These are phyloP conservation scores for Mycosphaerelloides madeirae DNA, from an alignment of 2,329 filamentous ascomycete genomes.

Conservation along the genomic window DNA sequence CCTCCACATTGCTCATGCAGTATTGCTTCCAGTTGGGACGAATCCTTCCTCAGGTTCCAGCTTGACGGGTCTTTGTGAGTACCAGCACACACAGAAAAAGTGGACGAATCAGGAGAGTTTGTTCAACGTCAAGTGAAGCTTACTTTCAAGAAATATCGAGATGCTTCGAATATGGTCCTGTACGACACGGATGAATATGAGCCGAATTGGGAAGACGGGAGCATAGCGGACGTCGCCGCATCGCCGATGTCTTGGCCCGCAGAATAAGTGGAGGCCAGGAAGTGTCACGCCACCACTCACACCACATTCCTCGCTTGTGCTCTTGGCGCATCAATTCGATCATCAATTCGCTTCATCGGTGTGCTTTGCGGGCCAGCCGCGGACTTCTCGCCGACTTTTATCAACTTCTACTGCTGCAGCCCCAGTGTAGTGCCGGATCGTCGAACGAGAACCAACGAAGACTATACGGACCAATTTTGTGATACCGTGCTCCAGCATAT, in stretches of 20 bases:
- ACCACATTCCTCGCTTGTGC: slow-evolving; percentile 8
- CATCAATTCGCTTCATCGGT: slow-evolving; percentile 1
- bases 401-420: slow-evolving; percentile 2
- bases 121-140: no score
- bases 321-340: no score
- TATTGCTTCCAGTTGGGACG: no score
- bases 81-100: no score
- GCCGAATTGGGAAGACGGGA: no score
- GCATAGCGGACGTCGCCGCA: not conserved
- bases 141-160: not conserved
- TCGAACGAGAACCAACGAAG: slow-evolving; percentile 3
- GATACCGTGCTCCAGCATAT: slow-evolving; percentile 1
- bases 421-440: slow-evolving; percentile 3
- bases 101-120: no score
- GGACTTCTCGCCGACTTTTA: slow-evolving; percentile 7
- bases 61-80: no score
- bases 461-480: not conserved
- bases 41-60: no score
- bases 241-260: not conserved
- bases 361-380: slow-evolving; percentile 1
- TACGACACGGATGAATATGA: not conserved
- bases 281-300: slow-evolving; percentile 1
- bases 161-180: not conserved
- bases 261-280: slow-evolving; percentile 2
- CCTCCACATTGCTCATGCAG: no score